Conservation (phyloP, 1,139 yeast genomes). For the Candida buenavistaensis region DNA sequence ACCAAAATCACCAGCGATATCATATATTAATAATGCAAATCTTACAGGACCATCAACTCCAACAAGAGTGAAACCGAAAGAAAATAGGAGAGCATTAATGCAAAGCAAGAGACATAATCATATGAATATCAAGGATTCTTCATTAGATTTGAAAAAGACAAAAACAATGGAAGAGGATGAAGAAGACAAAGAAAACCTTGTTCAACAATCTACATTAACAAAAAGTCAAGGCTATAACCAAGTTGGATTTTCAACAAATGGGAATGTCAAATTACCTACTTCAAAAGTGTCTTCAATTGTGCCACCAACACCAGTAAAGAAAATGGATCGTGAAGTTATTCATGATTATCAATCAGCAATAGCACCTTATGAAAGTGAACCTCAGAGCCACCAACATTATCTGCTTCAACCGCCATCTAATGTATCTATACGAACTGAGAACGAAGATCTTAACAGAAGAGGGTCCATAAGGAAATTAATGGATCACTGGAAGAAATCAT, state of each 20-base stretch:
- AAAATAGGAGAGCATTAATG: constrained; percentile 3
- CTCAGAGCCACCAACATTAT: too few species aligned
- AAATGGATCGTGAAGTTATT: constrained; percentile 42
- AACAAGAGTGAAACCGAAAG: constrained; percentile 4
- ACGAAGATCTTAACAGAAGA: constrained; percentile 27
- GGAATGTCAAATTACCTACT: constrained; percentile 48
- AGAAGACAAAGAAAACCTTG: constrained; percentile 10
- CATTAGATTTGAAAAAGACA: constrained; percentile 39
- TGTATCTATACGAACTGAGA: constrained; percentile 2
- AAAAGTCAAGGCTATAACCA: constrained; percentile 10
- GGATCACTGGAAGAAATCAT: constrained; percentile 43
- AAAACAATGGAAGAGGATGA: constrained; percentile 8
- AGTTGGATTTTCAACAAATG: constrained; percentile 51
- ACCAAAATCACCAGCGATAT: constrained; percentile 4
- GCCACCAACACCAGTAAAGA: constrained; percentile 71
- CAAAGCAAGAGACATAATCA: constrained; percentile 30
- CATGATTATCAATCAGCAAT: constrained; percentile 2
- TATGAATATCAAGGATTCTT: constrained; percentile 44
- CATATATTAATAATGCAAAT: constrained; percentile 4
- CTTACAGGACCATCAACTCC: constrained; percentile 3
- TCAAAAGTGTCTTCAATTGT: constrained; percentile 46
- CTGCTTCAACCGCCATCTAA: constrained; percentile 11
- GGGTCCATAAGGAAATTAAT: constrained; percentile 40
- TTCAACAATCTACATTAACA: constrained; percentile 23
- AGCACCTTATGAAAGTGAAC: constrained; percentile 5